phyloP scores from a whole-genome alignment of 2,329 filamentous ascomycete species.

The Venturia pyrina region DNA sequence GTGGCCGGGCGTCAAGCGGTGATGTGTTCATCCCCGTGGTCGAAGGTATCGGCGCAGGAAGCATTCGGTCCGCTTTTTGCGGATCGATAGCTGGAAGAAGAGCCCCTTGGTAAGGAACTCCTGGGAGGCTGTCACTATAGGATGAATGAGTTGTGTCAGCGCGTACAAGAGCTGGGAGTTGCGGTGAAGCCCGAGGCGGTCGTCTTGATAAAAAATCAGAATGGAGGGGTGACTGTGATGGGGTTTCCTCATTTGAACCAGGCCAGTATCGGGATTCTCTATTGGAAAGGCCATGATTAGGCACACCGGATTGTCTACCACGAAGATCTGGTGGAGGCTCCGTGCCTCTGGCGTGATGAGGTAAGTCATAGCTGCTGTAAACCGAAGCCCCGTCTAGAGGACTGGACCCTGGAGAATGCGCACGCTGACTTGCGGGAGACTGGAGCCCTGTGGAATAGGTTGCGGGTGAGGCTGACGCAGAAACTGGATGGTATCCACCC shows the following conservation, averaged over 20 bases:
- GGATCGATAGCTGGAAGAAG: conserved; percentile 21
- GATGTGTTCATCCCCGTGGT: conserved; percentile 22
- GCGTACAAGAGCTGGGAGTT: conserved; percentile 24
- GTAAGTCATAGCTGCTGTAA: conserved; percentile 11
- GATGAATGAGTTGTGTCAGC: conserved; percentile 32
- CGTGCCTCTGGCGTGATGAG: conserved; percentile 9
- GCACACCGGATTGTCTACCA: not conserved
- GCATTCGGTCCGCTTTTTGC: conserved; percentile 24
- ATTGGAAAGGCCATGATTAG: not conserved
- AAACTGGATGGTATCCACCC: conserved; percentile 2
- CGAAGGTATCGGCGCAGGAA: conserved; percentile 27
- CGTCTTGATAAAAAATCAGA: conserved; percentile 6
- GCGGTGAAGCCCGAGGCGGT: not conserved
- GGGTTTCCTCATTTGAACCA: not conserved
- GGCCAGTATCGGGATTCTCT: not conserved
- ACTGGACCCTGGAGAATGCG: conserved; percentile 11
- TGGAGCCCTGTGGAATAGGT: conserved; percentile 5
- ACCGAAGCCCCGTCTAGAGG: conserved; percentile 1
- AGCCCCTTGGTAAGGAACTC: conserved; percentile 22
- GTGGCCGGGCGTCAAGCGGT: conserved; percentile 11
- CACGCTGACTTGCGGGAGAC: conserved; percentile 8
- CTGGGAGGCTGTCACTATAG: conserved; percentile 22
- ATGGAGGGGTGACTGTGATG: not conserved
- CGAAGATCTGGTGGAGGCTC: conserved; percentile 6
- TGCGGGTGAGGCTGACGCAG: conserved; percentile 10